Base-by-base conservation (phyloP, 305 asterid genomes). In the Solanum hybrid region DNA sequence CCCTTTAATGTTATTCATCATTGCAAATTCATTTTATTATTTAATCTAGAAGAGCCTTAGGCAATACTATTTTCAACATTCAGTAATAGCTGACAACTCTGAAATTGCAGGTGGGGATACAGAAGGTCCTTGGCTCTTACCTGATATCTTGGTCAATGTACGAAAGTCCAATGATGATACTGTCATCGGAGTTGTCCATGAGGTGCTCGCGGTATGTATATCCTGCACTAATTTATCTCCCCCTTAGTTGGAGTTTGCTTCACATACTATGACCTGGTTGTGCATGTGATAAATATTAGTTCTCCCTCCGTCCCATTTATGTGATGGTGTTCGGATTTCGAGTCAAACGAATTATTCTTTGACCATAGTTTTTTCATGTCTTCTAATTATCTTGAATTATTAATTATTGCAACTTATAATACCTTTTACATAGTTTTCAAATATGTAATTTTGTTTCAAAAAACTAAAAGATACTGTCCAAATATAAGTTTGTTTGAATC, bases 91-190 rank as follows among this genome's bases (percentile, higher is more conserved):
- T 38, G 84, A 20, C 36, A 57, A 88, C 51, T 77, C 37, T 76
- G 86, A 39, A 51, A 79, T 91, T 90, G 91, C 93, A 96, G 99
- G 98, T 89, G 94, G 93, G 79, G 99, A 97, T 41, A 94, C 90
- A 84, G 99, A 96, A 91, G 99, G 99, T 57, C 98, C 97, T 34
- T 96, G 98, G 98, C 90, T 96, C 83, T 92, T 96, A 91, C 95
- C 99, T 3, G 99, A 96, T 86, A 95, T 97, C 88, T 91, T 96
- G 95, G 98, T 97, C 92, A 96, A 91, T 91, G 93, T 97, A 34
- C 99, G 94, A 27, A 94, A 94, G 93, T 78, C 95, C 89, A 97
- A 97, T 87, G 99, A 95, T 3, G 99, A 96, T 77, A 90, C 79
- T 89, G 87, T 90, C 78, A 61, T 91, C 22, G 99, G 99, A 90